Percentiles rank a stretch among this genome's conserved stretches.
Conservation (phyloP, 1,139 yeast species). For the Pneumocystis murina region DNA sequence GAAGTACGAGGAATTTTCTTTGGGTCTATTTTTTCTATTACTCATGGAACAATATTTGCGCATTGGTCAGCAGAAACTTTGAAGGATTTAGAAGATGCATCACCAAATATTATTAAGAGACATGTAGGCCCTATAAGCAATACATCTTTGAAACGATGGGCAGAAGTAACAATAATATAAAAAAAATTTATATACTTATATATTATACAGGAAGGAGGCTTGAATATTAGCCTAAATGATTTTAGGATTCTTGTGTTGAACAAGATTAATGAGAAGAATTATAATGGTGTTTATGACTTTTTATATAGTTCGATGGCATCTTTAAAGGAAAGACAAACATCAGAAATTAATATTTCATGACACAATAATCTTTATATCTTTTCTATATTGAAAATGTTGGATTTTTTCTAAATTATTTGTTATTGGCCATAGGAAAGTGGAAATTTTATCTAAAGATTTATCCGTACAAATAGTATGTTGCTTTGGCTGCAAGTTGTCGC, state of each 20-base stretch:
- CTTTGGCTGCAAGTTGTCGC: not conserved
- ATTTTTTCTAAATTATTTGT: not conserved
- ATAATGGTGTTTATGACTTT: conserved; percentile 6
- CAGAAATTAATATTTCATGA: not conserved
- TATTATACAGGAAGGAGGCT: conserved; percentile 2
- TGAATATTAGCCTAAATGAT: conserved; percentile 2
- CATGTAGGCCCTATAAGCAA: conserved; percentile 31
- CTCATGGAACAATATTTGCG: conserved; percentile 42
- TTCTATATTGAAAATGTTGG: not conserved
- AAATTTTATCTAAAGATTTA: not conserved
- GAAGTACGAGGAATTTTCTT: conserved; percentile 14
- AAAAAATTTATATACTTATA: not conserved
- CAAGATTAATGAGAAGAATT: conserved; percentile 4
- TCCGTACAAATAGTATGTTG: not conserved
- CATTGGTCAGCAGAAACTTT: conserved; percentile 32
- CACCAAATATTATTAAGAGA: conserved; percentile 21
- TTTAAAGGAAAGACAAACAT: not conserved
- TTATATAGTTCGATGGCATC: conserved; percentile 8
- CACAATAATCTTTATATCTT: not conserved
- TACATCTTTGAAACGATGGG: conserved; percentile 3
- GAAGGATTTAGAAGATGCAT: conserved; percentile 34
- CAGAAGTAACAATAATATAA: conserved; percentile 1
- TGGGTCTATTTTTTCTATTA: conserved; percentile 34
- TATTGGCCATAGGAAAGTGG: not conserved
- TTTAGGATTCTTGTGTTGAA: conserved; percentile 4